These are phyloP conservation scores for Tolypocladium cylindrosporum DNA, from an alignment of 2,329 filamentous ascomycete genomes.

Conservation along the genomic window DNA sequence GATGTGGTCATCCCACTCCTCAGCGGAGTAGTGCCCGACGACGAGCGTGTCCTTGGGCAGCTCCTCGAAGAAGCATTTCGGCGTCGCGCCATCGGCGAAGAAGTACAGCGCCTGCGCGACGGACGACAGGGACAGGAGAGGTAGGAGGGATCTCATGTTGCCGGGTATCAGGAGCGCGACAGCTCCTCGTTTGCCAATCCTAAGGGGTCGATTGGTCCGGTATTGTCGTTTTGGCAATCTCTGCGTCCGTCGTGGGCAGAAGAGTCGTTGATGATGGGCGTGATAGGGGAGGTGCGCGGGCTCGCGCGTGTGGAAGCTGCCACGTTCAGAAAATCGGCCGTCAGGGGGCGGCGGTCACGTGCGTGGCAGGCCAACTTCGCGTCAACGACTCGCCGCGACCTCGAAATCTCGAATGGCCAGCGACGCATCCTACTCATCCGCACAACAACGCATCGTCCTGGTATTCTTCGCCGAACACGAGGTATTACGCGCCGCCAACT, in stretches of 20 bases:
- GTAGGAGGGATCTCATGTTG: slow-evolving; percentile 50
- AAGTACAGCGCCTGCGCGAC: slow-evolving; percentile 82
- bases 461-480: not conserved
- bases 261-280: not conserved
- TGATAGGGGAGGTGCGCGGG: not conserved
- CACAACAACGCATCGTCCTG: not conserved
- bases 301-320: slow-evolving; percentile 29
- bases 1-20: slow-evolving; percentile 67
- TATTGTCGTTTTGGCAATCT: not conserved
- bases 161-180: not conserved
- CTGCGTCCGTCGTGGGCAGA: not conserved
- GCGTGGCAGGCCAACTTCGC: slow-evolving; percentile 4
- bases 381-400: not conserved
- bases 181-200: not conserved
- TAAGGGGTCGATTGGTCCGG: not conserved
- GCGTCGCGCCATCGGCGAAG: slow-evolving; percentile 75
- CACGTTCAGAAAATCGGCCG: slow-evolving; percentile 37
- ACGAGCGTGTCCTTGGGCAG: slow-evolving; percentile 95
- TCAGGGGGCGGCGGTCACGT: slow-evolving; percentile 27
- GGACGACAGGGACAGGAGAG: slow-evolving; percentile 55
- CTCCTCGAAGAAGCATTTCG: slow-evolving; percentile 98
- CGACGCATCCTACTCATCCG: not conserved
- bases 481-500: not conserved
- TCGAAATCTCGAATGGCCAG: not conserved
- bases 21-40: slow-evolving; percentile 81